phyloP scores from a whole-genome alignment of 345 rosid genomes.

The Isatis tinctoria region DNA sequence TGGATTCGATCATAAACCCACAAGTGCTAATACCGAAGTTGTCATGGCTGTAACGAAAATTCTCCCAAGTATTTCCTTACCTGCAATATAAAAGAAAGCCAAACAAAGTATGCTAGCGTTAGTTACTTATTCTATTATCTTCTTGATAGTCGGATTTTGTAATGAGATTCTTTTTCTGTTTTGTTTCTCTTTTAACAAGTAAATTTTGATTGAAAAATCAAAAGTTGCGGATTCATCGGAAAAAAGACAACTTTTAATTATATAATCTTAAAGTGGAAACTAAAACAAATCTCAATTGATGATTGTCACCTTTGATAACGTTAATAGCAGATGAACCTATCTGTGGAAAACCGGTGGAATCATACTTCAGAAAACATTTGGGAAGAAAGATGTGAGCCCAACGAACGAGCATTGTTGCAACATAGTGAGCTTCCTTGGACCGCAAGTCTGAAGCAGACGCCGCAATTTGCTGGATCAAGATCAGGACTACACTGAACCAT shows the following conservation, averaged over 20 bases:
- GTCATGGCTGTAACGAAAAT: not conserved
- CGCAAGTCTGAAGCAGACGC: not conserved
- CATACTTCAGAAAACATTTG: conserved; percentile 21
- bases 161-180: no score
- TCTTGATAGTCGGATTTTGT: no score
- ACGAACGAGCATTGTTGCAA: conserved; percentile 4
- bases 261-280: no score
- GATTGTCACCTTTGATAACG: conserved; percentile 1
- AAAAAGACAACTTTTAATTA: no score
- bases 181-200: no score
- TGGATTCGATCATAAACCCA: not conserved
- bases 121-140: no score
- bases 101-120: no score
- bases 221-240: no score
- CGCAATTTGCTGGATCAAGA: conserved; percentile 15
- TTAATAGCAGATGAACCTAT: not conserved
- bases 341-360: not conserved
- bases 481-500: conserved; percentile 28
- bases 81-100: not conserved
- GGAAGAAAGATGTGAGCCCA: not conserved
- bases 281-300: no score
- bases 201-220: no score
- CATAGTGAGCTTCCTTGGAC: not conserved
- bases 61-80: not conserved
- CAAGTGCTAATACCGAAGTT: not conserved